Evolutionary conservation across 345 rosid species (phyloP), one percentile per base, ranked within the genome.

Genomic region (Kandelia obovata): DNA sequence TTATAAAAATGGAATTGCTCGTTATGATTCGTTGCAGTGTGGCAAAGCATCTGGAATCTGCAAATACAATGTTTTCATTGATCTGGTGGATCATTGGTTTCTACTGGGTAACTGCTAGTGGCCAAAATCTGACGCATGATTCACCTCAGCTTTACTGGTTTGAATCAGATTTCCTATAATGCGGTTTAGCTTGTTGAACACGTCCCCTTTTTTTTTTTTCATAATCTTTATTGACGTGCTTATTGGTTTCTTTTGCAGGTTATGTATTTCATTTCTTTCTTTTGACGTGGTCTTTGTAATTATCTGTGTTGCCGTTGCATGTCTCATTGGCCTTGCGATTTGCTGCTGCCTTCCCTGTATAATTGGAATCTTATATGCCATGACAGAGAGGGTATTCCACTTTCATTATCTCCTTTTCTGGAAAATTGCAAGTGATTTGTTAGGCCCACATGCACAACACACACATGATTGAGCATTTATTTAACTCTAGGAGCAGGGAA

Each of bases 291-390:
- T 88, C 69, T 94, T 94, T 65, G 92, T 91, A 51, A 80, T 88
- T 32, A 79, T 91, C 63, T 94, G 96, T 47, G 80, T 89, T 58
- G 86, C 81, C 59, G 82, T 82, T 71, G 97, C 97, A 1, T 85
- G 89, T 70, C 86, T 94, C 5, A 81, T 94, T 51, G 92, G 95
- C 28, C 81, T 94, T 61, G 97, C 97, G 71, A 86, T 94, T 69
- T 94, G 98, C 80, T 89, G 92, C 83, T 94, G 90, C 71, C 90
- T 94, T 74, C 98, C 98, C 3, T 94, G 97, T 78, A 94, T 94
- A 65, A 86, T 91, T 28, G 99, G 92, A 2, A 83, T 94, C 81
- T 74, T 94, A 61, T 91, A 89, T 71, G 93, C 96, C 4, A 72
- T 91, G 68, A 72, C 96, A 5, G 96, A 91, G 56, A 84, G 82